Evolutionary conservation across 2,329 filamentous ascomycete genomes (phyloP).

Genomic region (Aspergillus sp.): DNA sequence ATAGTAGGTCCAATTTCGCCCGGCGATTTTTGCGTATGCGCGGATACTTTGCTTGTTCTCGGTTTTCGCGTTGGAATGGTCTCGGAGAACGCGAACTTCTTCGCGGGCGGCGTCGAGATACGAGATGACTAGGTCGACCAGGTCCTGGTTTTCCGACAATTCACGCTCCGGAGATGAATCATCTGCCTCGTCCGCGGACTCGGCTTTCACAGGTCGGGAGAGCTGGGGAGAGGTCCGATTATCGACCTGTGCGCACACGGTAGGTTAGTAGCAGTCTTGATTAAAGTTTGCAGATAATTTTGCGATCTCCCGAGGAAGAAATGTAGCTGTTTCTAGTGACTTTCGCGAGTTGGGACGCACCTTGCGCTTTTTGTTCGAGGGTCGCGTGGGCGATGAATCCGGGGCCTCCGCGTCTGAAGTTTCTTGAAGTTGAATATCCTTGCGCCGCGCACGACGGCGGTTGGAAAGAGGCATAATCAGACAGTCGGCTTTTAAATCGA

Average conservation of each 20-base stretch:
- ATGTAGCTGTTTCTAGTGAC: background rate
- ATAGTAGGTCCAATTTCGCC: slow-evolving; percentile 58
- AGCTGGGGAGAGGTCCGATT: slow-evolving; percentile 39
- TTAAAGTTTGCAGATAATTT: background rate
- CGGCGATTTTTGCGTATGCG: slow-evolving; percentile 57
- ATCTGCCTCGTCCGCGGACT: slow-evolving; percentile 48
- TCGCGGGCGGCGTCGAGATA: slow-evolving; percentile 50
- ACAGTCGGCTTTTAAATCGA: background rate
- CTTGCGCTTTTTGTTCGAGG: slow-evolving; percentile 55
- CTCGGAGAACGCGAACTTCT: slow-evolving; percentile 48
- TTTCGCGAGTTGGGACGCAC: slow-evolving; percentile 31
- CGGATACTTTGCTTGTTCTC: slow-evolving; percentile 53
- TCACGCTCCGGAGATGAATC: slow-evolving; percentile 49
- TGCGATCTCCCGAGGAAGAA: background rate
- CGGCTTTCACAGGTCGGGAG: slow-evolving; percentile 37
- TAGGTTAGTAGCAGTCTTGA: background rate
- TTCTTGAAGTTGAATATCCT: slow-evolving; percentile 50
- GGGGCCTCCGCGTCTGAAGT: slow-evolving; percentile 51
- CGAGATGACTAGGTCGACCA: slow-evolving; percentile 54
- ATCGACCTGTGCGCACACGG: slow-evolving; percentile 35
- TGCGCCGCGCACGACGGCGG: slow-evolving; percentile 51
- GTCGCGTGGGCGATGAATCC: slow-evolving; percentile 53
- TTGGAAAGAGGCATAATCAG: slow-evolving; percentile 47
- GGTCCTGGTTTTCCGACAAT: slow-evolving; percentile 46
- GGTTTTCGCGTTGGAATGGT: slow-evolving; percentile 52